Percentiles rank a stretch among this genome's conserved stretches.
These are phyloP conservation scores for Sporothrix pallida DNA, from an alignment of 2,329 filamentous ascomycete species.

Conservation along the genomic window DNA sequence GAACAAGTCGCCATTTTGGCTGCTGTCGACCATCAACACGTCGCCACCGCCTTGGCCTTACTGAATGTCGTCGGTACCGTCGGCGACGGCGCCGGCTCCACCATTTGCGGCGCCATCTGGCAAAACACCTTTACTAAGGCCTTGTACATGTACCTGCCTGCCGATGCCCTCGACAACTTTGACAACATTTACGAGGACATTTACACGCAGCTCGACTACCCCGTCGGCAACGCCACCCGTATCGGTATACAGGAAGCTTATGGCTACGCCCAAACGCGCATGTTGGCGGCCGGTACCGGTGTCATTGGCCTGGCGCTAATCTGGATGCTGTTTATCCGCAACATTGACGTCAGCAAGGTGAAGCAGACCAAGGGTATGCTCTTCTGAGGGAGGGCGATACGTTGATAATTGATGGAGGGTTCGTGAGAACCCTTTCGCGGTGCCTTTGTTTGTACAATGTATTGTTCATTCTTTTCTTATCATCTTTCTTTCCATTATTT, in stretches of 20 bases:
- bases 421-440: not conserved
- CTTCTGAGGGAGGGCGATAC: not conserved
- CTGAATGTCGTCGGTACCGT: slow-evolving; percentile 12
- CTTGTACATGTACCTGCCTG: slow-evolving; percentile 57
- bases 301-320: not conserved
- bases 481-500: not conserved
- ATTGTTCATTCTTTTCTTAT: not conserved
- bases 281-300: slow-evolving; percentile 53
- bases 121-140: slow-evolving; percentile 45
- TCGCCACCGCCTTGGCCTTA: slow-evolving; percentile 2
- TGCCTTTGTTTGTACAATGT: not conserved
- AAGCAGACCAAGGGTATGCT: slow-evolving; percentile 13
- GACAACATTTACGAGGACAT: slow-evolving; percentile 59
- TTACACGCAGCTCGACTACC: slow-evolving; percentile 57
- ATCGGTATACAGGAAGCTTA: slow-evolving; percentile 61
- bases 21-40: slow-evolving; percentile 26
- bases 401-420: not conserved
- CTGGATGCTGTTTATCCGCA: slow-evolving; percentile 16
- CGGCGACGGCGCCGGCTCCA: slow-evolving; percentile 22
- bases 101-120: slow-evolving; percentile 25
- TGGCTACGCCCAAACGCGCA: slow-evolving; percentile 53
- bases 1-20: slow-evolving; percentile 23
- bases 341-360: slow-evolving; percentile 14
- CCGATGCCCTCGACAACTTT: slow-evolving; percentile 44
- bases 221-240: slow-evolving; percentile 55